phyloP scores from a whole-genome alignment of 192 early-diverging fungal genomes.

The Coemansia sp. region DNA sequence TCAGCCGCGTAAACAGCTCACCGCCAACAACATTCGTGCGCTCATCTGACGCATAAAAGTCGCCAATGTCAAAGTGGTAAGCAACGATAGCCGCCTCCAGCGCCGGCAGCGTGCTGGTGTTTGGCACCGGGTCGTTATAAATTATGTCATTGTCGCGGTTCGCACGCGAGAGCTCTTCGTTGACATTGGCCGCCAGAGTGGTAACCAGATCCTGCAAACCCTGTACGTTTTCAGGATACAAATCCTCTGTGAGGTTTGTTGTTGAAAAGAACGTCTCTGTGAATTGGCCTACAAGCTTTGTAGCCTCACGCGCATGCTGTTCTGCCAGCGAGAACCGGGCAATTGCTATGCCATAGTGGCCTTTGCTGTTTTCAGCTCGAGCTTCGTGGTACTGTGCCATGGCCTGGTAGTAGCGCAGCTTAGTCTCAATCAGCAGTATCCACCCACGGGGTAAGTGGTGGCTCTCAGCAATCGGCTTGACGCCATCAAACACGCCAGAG shows the following conservation, averaged over 20 bases:
- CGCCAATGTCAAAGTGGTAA: slow-evolving; percentile 76
- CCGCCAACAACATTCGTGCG: slow-evolving; percentile 79
- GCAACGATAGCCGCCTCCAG: slow-evolving; percentile 62
- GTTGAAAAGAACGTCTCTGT: slow-evolving; percentile 68
- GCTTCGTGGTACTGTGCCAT: slow-evolving; percentile 85
- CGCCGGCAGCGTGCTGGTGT: slow-evolving; percentile 71
- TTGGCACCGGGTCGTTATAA: slow-evolving; percentile 86
- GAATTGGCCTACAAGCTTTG: slow-evolving; percentile 60
- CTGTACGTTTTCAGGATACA: slow-evolving; percentile 65
- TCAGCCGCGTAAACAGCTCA: slow-evolving; percentile 84
- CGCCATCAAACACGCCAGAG: slow-evolving; percentile 68
- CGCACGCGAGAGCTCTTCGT: slow-evolving; percentile 67
- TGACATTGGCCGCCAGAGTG: slow-evolving; percentile 60
- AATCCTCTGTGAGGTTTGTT: slow-evolving; percentile 57
- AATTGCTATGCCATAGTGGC: slow-evolving; percentile 84
- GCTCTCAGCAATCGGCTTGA: slow-evolving; percentile 64
- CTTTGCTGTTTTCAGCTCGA: slow-evolving; percentile 70
- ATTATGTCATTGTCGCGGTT: slow-evolving; percentile 94
- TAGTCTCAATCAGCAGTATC: slow-evolving; percentile 83
- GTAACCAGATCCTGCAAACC: slow-evolving; percentile 76
- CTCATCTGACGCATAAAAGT: slow-evolving; percentile 69
- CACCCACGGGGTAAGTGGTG: slow-evolving; percentile 78
- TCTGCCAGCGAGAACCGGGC: slow-evolving; percentile 78
- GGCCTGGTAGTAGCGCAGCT: slow-evolving; percentile 83
- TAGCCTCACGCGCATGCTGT: slow-evolving; percentile 79